Base-by-base conservation (phyloP, 2,329 filamentous ascomycete genomes). In the Karstenula rhodostoma region DNA sequence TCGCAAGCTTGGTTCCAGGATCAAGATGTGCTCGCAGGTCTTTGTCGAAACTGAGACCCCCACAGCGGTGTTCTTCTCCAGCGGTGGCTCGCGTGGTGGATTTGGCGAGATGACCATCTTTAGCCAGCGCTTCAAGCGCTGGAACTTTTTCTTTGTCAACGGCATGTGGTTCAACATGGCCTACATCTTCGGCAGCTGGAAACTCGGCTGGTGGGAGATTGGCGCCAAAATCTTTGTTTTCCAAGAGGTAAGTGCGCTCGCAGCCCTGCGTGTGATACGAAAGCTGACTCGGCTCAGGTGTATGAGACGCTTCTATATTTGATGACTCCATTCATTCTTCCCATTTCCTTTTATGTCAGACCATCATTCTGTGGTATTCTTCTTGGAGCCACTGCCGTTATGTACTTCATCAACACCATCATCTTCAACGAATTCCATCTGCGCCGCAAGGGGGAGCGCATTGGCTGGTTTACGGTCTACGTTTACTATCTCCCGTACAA, bases 81-180 rank as follows among this genome's bases (percentile, higher is more conserved):
- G 73, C 4, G 74, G 78, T 9, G 77, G 75, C 4, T 73, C 71
- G 7, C 75, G 83, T 22, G 83, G 82, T 44, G 83, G 83, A 0
- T 85, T 83, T 56, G 83, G 83, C 10, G 83, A 85, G 66, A 84
- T 82, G 80, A 84, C 82, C 0, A 78, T 85, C n/a, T 83, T 81
- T 70, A 79, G 79, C 59, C 83, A 85, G 66, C 75, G 83, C 1
- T 84, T 85, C 65, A 77, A 77, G 53, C 72, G 82, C 15, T 84
- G 83, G 83, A 84, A 84, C 52, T 84, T 84, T 70, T 84, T 85
- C 71, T 82, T 83, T 55, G 79, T 83, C 2, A 80, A 81, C 43
- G 78, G 82, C 15, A 77, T 84, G 68, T 83, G 75, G 67, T 81
- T 83, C 65, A 81, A 84, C 63, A 69, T 83, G 64, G 65, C 69